A percentile compares a stretch with the other conserved stretches of the same genome.
Conservation (phyloP, 164 flowering plant genomes). For the Houttuynia cordata region DNA sequence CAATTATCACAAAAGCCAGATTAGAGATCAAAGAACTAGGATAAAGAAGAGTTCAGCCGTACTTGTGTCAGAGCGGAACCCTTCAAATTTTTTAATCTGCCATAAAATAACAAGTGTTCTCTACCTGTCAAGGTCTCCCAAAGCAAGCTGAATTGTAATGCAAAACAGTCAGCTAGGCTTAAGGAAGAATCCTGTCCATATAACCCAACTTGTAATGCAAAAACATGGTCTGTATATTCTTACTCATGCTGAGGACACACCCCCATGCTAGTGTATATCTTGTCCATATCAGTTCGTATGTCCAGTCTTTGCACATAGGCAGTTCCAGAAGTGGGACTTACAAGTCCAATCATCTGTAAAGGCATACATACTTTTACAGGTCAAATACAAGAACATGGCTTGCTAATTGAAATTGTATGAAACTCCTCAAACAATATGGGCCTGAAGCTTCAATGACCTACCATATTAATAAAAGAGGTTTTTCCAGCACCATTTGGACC, state of each 20-base stretch:
- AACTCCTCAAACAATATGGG: neutral
- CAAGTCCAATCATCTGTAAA: constrained; percentile 85
- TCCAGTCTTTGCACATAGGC: constrained; percentile 67
- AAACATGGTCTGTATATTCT: constrained; percentile 10
- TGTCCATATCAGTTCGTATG: constrained; percentile 58
- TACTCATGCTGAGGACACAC: constrained; percentile 99
- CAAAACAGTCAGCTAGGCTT: neutral
- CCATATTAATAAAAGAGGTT: constrained; percentile 91
- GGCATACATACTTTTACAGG: no score
- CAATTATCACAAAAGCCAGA: neutral
- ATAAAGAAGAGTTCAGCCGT: constrained; percentile 11
- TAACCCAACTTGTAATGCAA: neutral
- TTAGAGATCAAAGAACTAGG: neutral
- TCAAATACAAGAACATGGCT: neutral
- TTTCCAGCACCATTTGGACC: constrained; percentile 99
- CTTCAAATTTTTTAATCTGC: constrained; percentile 64
- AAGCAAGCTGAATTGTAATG: constrained; percentile 44
- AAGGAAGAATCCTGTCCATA: neutral
- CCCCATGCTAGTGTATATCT: constrained; percentile 87
- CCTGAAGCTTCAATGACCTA: constrained; percentile 17
- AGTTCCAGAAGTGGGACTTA: constrained; percentile 72
- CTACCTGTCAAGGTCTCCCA: constrained; percentile 59
- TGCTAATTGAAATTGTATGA: neutral
- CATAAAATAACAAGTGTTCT: constrained; percentile 14
- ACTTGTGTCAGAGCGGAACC: constrained; percentile 57